phyloP scores from a whole-genome alignment of 345 rosid genomes.

The Syzygium aromaticum region DNA sequence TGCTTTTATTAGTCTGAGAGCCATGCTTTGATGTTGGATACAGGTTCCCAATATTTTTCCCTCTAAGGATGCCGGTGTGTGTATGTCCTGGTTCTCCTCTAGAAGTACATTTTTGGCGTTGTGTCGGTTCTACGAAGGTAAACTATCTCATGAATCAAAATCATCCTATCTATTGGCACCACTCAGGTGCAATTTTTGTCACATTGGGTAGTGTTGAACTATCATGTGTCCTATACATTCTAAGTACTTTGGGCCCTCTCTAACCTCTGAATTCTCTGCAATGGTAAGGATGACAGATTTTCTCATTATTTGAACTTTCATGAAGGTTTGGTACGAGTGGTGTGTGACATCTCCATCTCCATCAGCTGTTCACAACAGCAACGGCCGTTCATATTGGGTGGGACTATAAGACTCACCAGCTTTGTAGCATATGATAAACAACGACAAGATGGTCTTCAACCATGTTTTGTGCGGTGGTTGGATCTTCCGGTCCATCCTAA shows the following conservation, averaged over 20 bases:
- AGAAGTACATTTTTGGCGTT: conserved; percentile 93
- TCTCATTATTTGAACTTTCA: neutral
- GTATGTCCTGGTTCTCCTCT: conserved; percentile 47
- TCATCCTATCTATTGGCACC: neutral
- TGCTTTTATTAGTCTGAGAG: neutral
- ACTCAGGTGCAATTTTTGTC: neutral
- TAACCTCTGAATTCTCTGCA: neutral
- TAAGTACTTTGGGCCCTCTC: neutral
- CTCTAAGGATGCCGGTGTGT: conserved; percentile 69
- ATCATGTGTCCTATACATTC: neutral
- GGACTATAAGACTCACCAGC: conserved; percentile 46
- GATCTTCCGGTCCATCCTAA: neutral
- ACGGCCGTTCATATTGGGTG: conserved; percentile 95
- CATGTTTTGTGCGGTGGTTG: neutral
- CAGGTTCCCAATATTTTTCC: conserved; percentile 97
- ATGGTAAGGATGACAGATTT: neutral
- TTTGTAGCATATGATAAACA: neutral
- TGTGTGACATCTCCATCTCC: conserved; percentile 57
- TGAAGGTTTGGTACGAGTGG: conserved; percentile 99
- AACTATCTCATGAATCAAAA: neutral
- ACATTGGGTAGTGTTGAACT: neutral
- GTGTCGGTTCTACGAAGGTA: conserved; percentile 82
- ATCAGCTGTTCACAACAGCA: conserved; percentile 78
- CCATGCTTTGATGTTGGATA: neutral
- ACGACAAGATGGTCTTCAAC: neutral